A percentile compares a stretch with the other conserved stretches of the same genome.
These are phyloP conservation scores for Waltiozyma sp. DNA, from an alignment of 1,139 yeast genomes.

Conservation along the genomic window DNA sequence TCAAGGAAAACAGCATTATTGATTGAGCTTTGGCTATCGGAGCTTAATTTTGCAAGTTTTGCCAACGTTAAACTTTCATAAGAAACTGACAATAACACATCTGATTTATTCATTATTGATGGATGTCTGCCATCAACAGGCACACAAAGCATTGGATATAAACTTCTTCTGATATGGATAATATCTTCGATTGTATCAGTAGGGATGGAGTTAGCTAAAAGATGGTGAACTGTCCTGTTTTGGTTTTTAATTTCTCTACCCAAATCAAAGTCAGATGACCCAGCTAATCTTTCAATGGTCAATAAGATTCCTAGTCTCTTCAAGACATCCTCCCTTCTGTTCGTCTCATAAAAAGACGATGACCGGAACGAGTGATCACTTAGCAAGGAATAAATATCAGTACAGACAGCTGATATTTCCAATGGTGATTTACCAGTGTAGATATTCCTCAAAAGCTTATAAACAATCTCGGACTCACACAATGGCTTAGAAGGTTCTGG, in stretches of 20 bases:
- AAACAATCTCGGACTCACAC: constrained; percentile 33
- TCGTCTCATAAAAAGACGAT: no score
- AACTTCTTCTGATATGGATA: constrained; percentile 27
- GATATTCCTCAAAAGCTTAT: constrained; percentile 31
- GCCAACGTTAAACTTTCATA: constrained; percentile 35
- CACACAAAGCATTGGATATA: constrained; percentile 6
- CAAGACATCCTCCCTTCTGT: background rate
- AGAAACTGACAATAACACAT: constrained; percentile 21
- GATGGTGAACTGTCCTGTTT: background rate
- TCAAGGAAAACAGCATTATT: constrained; percentile 39
- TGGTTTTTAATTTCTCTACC: constrained; percentile 4
- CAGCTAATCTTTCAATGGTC: background rate
- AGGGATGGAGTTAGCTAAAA: background rate
- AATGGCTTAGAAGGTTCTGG: constrained; percentile 30
- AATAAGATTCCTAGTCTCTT: background rate
- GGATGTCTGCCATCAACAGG: background rate
- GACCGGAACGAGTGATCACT: no score
- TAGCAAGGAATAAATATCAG: constrained; percentile 1
- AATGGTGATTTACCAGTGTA: constrained; percentile 2
- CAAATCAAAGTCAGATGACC: constrained; percentile 2
- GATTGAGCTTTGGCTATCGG: constrained; percentile 36
- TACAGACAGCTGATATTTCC: constrained; percentile 1
- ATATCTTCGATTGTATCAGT: constrained; percentile 27
- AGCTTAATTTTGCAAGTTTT: constrained; percentile 25
- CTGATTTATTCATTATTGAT: constrained; percentile 10